A percentile compares a stretch with the other conserved stretches of the same genome.
phyloP scores from a whole-genome alignment of 345 rosid genomes.

The Diplotaxis tenuifolia region DNA sequence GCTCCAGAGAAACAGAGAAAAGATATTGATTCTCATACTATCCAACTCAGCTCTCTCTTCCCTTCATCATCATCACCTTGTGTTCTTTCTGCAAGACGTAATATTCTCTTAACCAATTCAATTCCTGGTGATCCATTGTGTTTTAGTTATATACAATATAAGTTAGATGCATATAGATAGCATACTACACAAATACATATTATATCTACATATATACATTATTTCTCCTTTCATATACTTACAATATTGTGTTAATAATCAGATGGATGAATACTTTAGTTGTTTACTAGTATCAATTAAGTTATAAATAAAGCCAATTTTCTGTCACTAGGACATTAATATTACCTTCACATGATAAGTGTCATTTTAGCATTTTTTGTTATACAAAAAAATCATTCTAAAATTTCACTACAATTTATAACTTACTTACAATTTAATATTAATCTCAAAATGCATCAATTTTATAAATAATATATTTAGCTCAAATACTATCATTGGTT shows the following conservation, averaged over 20 bases:
- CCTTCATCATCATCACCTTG: slow-evolving; percentile 48
- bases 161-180: not conserved
- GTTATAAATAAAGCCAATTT: not conserved
- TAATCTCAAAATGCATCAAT: too few relatives aligned
- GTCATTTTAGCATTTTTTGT: too few relatives aligned
- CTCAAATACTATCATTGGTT: too few relatives aligned
- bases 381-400: too few relatives aligned
- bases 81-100: slow-evolving; percentile 49
- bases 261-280: not conserved
- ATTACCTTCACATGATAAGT: not conserved
- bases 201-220: not conserved
- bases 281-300: not conserved
- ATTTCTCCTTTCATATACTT: not conserved
- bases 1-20: slow-evolving; percentile 27
- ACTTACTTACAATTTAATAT: too few relatives aligned
- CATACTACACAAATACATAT: not conserved
- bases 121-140: not conserved
- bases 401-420: too few relatives aligned
- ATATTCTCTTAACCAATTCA: not conserved
- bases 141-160: not conserved
- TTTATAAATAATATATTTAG: too few relatives aligned
- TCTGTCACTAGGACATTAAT: not conserved
- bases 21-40: slow-evolving; percentile 25
- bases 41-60: slow-evolving; percentile 51
- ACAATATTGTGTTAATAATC: too few relatives aligned